Base-by-base conservation (phyloP, 1,139 yeast genomes). In the Arxiozyma telluris region DNA sequence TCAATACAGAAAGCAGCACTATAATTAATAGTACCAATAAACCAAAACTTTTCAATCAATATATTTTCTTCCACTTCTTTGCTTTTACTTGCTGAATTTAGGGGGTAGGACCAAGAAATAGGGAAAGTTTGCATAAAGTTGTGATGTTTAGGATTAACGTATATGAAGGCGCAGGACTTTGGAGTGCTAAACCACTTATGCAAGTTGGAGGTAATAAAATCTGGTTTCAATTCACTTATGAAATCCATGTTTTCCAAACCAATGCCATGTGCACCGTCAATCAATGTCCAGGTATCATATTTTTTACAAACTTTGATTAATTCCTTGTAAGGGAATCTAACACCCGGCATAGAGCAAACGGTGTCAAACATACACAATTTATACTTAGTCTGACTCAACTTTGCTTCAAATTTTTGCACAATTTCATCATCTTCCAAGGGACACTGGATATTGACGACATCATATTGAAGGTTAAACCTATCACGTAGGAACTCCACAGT, bases 251-350 rank as follows among this genome's bases (percentile, higher is more conserved):
- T 77, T 12, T 81, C 62, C 52, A 81, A 69, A 0, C 93, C 93
- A 43, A 80, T 73, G 0, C 82, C 79, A 64, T 86, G 93, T 3
- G 93, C 90, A 15, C 85, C 93, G 64, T 86, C 94, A 39, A 86
- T 75, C 47, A 83, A 68, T 2, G 88, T 80, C 48, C 82, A 60
- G 7, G 80, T 78, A 11, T 70, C 68, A 55, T 79, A 69, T 51
- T 78, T 65, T 18, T 70, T 68, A 61, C 88, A 81, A 49, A 80
- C 66, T n/a, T 67, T 59, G 2, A 76, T 73, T 54, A 84, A 61
- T 54, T 72, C 64, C 56, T 76, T 76, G 67, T 76, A 84, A 0
- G 94, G 93, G 44, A 83, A 64, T 27, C 71, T 64, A 11, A 77
- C 77, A 1, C 84, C 85, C 0, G 93, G 93, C 78, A 78, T 76